These are phyloP conservation scores for Crithidia bombi DNA, from an alignment of 208 protist species.

Conservation along the genomic window DNA sequence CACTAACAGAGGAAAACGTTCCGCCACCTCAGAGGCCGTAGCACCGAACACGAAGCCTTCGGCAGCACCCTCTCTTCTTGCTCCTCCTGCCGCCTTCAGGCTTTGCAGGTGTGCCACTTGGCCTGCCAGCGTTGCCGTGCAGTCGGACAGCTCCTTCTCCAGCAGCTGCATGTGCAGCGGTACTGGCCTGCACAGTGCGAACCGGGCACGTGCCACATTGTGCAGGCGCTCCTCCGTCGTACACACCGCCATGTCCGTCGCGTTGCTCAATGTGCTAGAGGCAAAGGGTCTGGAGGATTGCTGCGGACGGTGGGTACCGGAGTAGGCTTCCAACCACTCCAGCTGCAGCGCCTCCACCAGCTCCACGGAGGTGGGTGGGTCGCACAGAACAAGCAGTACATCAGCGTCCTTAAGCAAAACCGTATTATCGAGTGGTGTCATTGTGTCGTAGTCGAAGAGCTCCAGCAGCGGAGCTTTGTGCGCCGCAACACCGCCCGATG, in stretches of 20 bases:
- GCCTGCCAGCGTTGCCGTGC: not conserved
- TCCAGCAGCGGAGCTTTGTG: conserved; percentile 19
- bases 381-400: conserved; percentile 33
- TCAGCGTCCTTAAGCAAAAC: conserved; percentile 23
- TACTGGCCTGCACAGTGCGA: conserved; percentile 24
- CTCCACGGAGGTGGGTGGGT: conserved; percentile 11
- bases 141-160: conserved; percentile 9
- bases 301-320: conserved; percentile 19
- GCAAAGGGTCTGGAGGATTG: not conserved
- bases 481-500: not conserved
- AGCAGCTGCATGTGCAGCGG: conserved; percentile 26
- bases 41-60: not conserved
- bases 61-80: not conserved
- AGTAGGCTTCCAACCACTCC: conserved; percentile 37
- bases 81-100: not conserved
- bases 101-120: conserved; percentile 9
- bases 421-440: conserved; percentile 18
- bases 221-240: conserved; percentile 36
- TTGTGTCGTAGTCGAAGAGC: conserved; percentile 26
- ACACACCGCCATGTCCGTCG: conserved; percentile 34
- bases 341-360: conserved; percentile 38
- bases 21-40: not conserved
- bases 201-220: conserved; percentile 28
- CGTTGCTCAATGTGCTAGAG: not conserved
- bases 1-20: conserved; percentile 17